Base-by-base conservation (phyloP, 2,329 filamentous ascomycete species). In the Lecanosticta acicola region DNA sequence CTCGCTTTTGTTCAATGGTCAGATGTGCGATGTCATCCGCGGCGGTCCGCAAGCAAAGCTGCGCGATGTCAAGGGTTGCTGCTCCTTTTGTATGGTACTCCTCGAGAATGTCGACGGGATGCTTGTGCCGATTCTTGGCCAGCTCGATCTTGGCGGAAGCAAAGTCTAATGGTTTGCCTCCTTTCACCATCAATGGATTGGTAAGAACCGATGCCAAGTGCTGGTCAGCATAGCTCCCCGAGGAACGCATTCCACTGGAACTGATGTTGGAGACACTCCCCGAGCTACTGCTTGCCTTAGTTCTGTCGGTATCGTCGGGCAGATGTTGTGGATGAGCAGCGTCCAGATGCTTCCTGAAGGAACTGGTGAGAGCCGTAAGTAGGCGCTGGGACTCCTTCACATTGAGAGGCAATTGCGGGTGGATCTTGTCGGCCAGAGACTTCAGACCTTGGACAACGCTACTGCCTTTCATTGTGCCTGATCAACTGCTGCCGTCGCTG, bases 321-420 rank as follows among this genome's bases (percentile, higher is more conserved):
- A 54, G 49, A n/a, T 57, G 53, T 24, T 62, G 58, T 14, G 74
- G 75, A 64, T 83, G 75, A 48, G 77, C 74, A 43, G 68, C 71
- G 57, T 84, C 80, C 34, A 85, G 73, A 48, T 83, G 79, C 40
- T 73, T 70, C 54, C 79, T 73, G 62, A 85, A 85, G 10, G 80
- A 83, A 33, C 71, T 73, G 17, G 79, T 83, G 52, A 85, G 72
- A 16, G 80, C 70, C 43, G 69, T 73, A 33, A 84, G 72, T 5
- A 85, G 69, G 55, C 79, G 74, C 50, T 78, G 70, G 13, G 76
- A 80, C 57, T 84, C 78, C 46, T 72, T 72, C 3, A 73, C 69
- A 19, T 72, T 78, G 13, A 81, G 68, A 18, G 80, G 74, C 3
- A 75, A 57, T 50, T 70, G 71, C 0, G 69, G 69, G 51, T 76